Base-by-base conservation (phyloP, 2,329 filamentous ascomycete species). In the Aquanectria penicillioides region DNA sequence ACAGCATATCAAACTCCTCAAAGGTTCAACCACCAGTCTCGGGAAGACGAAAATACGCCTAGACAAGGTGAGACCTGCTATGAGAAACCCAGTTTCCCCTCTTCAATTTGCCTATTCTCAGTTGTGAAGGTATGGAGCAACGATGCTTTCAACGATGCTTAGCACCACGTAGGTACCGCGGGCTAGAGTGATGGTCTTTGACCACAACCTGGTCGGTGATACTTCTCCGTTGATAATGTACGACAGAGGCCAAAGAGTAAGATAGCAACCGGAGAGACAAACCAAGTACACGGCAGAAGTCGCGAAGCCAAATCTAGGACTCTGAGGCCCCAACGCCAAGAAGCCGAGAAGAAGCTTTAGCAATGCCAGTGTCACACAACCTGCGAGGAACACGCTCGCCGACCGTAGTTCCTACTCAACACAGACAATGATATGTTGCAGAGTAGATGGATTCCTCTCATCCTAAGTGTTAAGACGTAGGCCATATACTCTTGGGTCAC, bases 341-440 rank as follows among this genome's bases (percentile, higher is more conserved):
- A 81, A 70, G 6, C 82, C 75, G 48, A 84, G 75, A 20, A 71
- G 67, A 1, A 80, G 71, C 4, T 81, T 77, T 1, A 76, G 66
- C 38, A 67, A 2, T 64, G 68, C 67, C 73, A 83, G 83, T 5
- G 84, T 72, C 20, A 85, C 85, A 13, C 77, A 77, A 4, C 81
- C 81, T 6, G 63, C 67, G 9, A 62, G 28, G 33, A 61, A 67
- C 5, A 57, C 37, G 49, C 41, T 11, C 53, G 54, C 18, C 55
- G 51, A 31, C 59, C 44, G 41, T 40, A 49, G 13, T 59, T 36
- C 8, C 33, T 23, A 26, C 51, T 54, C 2, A 59, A 22, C 23
- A 65, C 65, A 75, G 77, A 81, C 3, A 78, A 77, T 8, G 68
- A 62, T 3, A 80, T 68, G 0, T 78, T 81, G 5, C 79, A 79